phyloP scores from a whole-genome alignment of 2,329 filamentous ascomycete genomes.

The Phaeosphaeriaceae sp. region DNA sequence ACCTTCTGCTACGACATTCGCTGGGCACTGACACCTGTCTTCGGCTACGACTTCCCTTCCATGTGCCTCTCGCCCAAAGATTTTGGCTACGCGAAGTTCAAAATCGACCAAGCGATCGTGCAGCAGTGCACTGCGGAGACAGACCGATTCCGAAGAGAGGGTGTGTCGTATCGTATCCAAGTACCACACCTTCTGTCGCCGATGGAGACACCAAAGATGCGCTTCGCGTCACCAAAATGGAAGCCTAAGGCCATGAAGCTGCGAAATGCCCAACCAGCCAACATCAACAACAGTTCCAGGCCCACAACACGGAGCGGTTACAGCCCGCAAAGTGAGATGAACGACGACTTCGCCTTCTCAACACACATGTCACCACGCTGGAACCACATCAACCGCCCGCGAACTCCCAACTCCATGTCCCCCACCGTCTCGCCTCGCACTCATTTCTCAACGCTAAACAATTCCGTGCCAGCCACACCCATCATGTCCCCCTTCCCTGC shows the following conservation, averaged over 20 bases:
- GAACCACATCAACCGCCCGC: not conserved
- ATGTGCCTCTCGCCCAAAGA: slow-evolving; percentile 72
- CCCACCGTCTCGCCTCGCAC: slow-evolving; percentile 50
- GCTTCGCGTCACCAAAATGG: slow-evolving; percentile 24
- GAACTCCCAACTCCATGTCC: slow-evolving; percentile 33
- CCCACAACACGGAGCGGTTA: not conserved
- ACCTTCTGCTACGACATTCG: slow-evolving; percentile 90
- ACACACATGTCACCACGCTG: slow-evolving; percentile 29
- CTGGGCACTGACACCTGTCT: slow-evolving; percentile 85
- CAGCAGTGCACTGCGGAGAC: slow-evolving; percentile 47
- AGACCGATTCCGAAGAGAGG: slow-evolving; percentile 42
- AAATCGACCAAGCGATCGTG: slow-evolving; percentile 50
- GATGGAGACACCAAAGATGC: slow-evolving; percentile 15
- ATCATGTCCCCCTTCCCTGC: slow-evolving; percentile 14
- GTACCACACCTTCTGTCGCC: slow-evolving; percentile 5
- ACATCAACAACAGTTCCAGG: slow-evolving; percentile 25
- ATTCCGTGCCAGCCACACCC: slow-evolving; percentile 22
- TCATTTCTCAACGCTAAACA: slow-evolving; percentile 52
- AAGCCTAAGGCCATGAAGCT: slow-evolving; percentile 10
- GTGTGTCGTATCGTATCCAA: slow-evolving; percentile 19
- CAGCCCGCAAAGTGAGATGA: slow-evolving; percentile 37
- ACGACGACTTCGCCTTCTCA: slow-evolving; percentile 46
- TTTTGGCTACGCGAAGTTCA: slow-evolving; percentile 63
- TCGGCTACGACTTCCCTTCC: slow-evolving; percentile 80
- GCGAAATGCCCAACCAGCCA: slow-evolving; percentile 21